These are phyloP conservation scores for Acidomyces sp. DNA, from an alignment of 495 filamentous ascomycete genomes.

Conservation along the genomic window DNA sequence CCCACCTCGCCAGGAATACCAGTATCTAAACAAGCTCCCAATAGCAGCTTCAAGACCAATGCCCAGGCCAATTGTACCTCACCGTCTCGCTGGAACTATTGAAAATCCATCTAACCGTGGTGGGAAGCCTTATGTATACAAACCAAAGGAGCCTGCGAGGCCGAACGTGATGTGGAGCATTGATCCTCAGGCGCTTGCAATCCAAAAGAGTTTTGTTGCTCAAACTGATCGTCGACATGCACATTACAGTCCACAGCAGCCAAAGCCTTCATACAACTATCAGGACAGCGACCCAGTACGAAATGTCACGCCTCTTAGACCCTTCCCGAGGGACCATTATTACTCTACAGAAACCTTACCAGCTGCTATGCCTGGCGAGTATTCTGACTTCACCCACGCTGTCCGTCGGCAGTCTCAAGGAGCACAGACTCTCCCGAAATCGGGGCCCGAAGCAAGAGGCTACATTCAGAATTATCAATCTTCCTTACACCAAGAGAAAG, in stretches of 20 bases:
- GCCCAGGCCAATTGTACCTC: constrained; percentile 11
- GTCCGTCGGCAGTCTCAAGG: constrained; percentile 8
- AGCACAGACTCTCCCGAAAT: constrained; percentile 5
- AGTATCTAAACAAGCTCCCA: constrained; percentile 13
- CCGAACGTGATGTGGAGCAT: constrained; percentile 13
- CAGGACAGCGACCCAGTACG: constrained; percentile 3
- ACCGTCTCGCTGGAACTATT: background rate
- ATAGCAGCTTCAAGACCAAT: constrained; percentile 2
- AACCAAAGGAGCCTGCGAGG: constrained; percentile 22
- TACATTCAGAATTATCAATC: constrained; percentile 13
- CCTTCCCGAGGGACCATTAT: constrained; percentile 17
- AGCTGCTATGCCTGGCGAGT: constrained; percentile 15
- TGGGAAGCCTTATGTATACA: constrained; percentile 28
- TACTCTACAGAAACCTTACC: constrained; percentile 17
- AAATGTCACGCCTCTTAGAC: constrained; percentile 7
- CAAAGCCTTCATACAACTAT: constrained; percentile 1
- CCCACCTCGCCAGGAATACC: constrained; percentile 22
- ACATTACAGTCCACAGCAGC: constrained; percentile 4
- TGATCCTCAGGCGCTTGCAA: constrained; percentile 13
- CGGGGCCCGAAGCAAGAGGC: background rate
- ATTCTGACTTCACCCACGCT: constrained; percentile 12
- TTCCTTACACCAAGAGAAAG: constrained; percentile 7
- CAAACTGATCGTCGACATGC: constrained; percentile 9
- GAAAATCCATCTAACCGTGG: constrained; percentile 1
- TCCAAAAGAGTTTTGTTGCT: constrained; percentile 15